phyloP scores from a whole-genome alignment of 1,139 yeast species.

The Eremothecium cymbalariae region DNA sequence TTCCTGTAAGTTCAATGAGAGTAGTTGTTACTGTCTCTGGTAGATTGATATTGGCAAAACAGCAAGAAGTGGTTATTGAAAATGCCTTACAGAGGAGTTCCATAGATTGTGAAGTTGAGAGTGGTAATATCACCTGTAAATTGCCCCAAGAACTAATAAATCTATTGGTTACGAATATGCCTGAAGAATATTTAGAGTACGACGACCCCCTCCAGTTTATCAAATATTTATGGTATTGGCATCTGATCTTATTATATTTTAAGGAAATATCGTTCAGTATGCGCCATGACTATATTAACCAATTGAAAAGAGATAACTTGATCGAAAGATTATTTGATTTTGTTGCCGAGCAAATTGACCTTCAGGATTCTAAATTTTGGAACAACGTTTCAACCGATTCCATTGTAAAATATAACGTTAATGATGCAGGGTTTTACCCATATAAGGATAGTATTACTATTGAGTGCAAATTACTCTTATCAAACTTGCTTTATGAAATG shows the following conservation, averaged over 20 bases:
- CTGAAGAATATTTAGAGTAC: slow-evolving; percentile 36
- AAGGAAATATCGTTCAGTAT: slow-evolving; percentile 58
- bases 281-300: slow-evolving; percentile 51
- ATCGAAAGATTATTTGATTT: slow-evolving; percentile 43
- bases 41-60: slow-evolving; percentile 34
- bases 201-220: slow-evolving; percentile 35
- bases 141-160: slow-evolving; percentile 21
- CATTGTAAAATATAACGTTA: slow-evolving; percentile 31
- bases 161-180: slow-evolving; percentile 12
- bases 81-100: slow-evolving; percentile 41
- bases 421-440: slow-evolving; percentile 25
- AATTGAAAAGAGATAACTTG: slow-evolving; percentile 43
- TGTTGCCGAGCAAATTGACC: slow-evolving; percentile 40
- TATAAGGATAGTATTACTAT: slow-evolving; percentile 23
- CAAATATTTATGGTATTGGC: slow-evolving; percentile 65
- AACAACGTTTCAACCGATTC: slow-evolving; percentile 37
- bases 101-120: slow-evolving; percentile 17
- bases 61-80: slow-evolving; percentile 55
- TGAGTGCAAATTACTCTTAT: slow-evolving; percentile 38
- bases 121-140: slow-evolving; percentile 18
- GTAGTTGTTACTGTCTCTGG: slow-evolving; percentile 34
- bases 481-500: slow-evolving; percentile 50
- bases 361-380: slow-evolving; percentile 33
- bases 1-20: slow-evolving; percentile 32
- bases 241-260: slow-evolving; percentile 53